Conservation (phyloP, 2,329 filamentous ascomycete species). For the Fusarium pseudograminearum region DNA sequence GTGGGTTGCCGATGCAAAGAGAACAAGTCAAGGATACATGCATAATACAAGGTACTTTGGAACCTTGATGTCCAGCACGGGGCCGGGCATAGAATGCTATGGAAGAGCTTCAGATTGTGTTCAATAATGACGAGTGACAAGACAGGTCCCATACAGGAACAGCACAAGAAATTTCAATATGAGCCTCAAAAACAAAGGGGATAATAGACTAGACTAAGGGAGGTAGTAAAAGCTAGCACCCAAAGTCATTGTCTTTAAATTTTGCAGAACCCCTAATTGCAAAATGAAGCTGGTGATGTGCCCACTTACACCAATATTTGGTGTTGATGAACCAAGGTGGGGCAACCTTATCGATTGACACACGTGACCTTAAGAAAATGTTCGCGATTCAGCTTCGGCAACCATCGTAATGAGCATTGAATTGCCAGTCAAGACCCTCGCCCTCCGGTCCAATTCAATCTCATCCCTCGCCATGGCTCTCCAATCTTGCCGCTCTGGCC, state of each 20-base stretch:
- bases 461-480: constrained; percentile 49
- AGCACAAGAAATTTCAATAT: neutral
- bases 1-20: neutral
- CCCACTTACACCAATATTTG: constrained; percentile 1
- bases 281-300: constrained; percentile 24
- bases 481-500: constrained; percentile 50
- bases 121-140: neutral
- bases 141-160: neutral
- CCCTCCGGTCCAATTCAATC: constrained; percentile 16
- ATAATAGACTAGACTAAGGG: too few relatives aligned
- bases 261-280: too few relatives aligned
- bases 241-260: too few relatives aligned
- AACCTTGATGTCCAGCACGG: neutral
- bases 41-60: neutral
- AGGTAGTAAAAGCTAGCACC: too few relatives aligned
- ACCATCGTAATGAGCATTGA: constrained; percentile 2
- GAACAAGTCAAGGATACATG: neutral
- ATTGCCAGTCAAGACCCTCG: constrained; percentile 15
- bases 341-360: constrained; percentile 26
- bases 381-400: constrained; percentile 45
- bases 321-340: constrained; percentile 37
- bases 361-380: constrained; percentile 53
- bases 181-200: rapidly evolving
- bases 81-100: neutral
- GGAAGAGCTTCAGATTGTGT: neutral